Conservation (phyloP, 345 rosid species). For the Linum trigynum region DNA sequence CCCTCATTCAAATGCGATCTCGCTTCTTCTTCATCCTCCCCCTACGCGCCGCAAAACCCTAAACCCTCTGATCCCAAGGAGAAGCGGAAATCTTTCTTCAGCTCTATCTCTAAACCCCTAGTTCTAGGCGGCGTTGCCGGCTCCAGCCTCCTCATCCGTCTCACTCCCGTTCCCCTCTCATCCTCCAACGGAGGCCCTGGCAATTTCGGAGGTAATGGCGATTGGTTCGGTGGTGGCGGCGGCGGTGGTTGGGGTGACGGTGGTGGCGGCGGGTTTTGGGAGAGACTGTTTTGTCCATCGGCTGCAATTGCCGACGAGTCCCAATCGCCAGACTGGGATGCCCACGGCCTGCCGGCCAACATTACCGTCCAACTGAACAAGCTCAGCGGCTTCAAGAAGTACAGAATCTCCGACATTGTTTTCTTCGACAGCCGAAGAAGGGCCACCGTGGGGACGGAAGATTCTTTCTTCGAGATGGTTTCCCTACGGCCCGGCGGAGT, state of each 20-base stretch:
- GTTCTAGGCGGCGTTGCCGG: slow-evolving; percentile 37
- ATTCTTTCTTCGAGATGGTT: slow-evolving; percentile 97
- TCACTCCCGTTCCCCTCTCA: slow-evolving; percentile 26
- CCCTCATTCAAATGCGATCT: slow-evolving; percentile 17
- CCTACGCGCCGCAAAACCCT: slow-evolving; percentile 13
- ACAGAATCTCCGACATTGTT: slow-evolving; percentile 67
- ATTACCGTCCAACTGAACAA: slow-evolving; percentile 67
- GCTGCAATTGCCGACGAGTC: slow-evolving; percentile 71
- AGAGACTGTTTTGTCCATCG: slow-evolving; percentile 34
- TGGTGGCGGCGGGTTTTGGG: slow-evolving; percentile 49
- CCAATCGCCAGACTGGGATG: slow-evolving; percentile 68
- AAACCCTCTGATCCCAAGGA: background rate
- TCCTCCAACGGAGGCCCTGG: slow-evolving; percentile 15
- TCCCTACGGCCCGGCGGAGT: slow-evolving; percentile 70
- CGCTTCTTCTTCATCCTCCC: background rate
- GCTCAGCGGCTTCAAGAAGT: slow-evolving; percentile 79
- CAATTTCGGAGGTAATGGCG: slow-evolving; percentile 26
- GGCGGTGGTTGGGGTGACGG: slow-evolving; percentile 48
- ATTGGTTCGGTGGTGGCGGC: slow-evolving; percentile 25
- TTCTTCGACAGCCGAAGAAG: slow-evolving; percentile 61
- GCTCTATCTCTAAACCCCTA: slow-evolving; percentile 34
- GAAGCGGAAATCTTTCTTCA: slow-evolving; percentile 17
- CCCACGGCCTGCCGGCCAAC: slow-evolving; percentile 88
- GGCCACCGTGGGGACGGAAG: slow-evolving; percentile 66
- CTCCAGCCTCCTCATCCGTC: slow-evolving; percentile 38